A percentile compares a stretch with the other conserved stretches of the same genome.
These are phyloP conservation scores for Talaromyces amestolkiae DNA, from an alignment of 2,329 filamentous ascomycete genomes.

Conservation along the genomic window DNA sequence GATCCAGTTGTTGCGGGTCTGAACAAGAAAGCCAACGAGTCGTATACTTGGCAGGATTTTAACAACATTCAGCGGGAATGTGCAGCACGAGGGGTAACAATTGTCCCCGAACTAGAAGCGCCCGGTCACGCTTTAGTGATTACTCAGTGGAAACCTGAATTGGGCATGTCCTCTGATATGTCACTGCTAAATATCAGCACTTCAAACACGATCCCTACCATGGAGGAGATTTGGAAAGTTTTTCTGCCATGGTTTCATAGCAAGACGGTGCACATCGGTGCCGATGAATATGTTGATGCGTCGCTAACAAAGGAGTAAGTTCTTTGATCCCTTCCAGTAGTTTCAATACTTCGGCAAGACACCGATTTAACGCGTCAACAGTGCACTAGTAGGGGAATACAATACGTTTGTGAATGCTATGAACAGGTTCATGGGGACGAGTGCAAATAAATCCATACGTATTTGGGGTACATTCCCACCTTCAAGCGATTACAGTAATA, in stretches of 20 bases:
- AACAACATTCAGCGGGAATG: constrained; percentile 52
- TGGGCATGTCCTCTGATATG: constrained; percentile 46
- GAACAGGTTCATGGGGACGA: constrained; percentile 43
- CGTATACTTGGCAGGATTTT: constrained; percentile 51
- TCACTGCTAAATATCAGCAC: constrained; percentile 54
- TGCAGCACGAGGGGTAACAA: constrained; percentile 53
- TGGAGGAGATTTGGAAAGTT: constrained; percentile 51
- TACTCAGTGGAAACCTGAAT: constrained; percentile 55
- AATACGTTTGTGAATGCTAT: constrained; percentile 55
- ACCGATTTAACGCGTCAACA: constrained; percentile 4
- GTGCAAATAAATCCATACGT: constrained; percentile 44
- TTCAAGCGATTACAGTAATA: constrained; percentile 29
- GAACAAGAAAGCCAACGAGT: constrained; percentile 52
- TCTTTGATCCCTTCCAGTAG: neutral
- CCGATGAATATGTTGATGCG: constrained; percentile 52
- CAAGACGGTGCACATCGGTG: constrained; percentile 57
- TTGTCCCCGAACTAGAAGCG: constrained; percentile 58
- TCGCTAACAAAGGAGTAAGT: constrained; percentile 17
- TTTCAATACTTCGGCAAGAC: neutral
- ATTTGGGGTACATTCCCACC: constrained; percentile 57
- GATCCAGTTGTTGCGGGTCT: constrained; percentile 49
- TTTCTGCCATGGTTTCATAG: constrained; percentile 58
- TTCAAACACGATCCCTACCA: constrained; percentile 51
- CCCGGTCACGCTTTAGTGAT: constrained; percentile 56
- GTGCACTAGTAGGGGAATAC: constrained; percentile 48